phyloP scores from a whole-genome alignment of 2,329 filamentous ascomycete species.

The Amylocarpus encephaloides region DNA sequence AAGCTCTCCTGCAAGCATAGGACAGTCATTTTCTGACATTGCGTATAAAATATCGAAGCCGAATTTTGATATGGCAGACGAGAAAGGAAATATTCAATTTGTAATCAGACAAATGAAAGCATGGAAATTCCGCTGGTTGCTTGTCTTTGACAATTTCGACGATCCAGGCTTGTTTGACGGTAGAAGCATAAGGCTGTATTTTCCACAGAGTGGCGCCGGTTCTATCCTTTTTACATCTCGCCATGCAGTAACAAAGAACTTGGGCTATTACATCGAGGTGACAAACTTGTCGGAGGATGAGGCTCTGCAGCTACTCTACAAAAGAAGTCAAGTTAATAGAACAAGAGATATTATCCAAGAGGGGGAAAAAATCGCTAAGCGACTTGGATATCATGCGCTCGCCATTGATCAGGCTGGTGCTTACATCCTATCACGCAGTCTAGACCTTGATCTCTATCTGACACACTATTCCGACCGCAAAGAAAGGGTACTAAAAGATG shows the following conservation, averaged over 20 bases:
- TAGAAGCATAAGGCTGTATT: conserved; percentile 9
- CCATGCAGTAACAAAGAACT: conserved; percentile 1
- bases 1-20: conserved; percentile 4
- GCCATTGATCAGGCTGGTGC: conserved; percentile 28
- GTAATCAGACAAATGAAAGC: conserved; percentile 8
- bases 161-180: conserved; percentile 7
- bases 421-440: conserved; percentile 14
- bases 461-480: conserved; percentile 12
- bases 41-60: conserved; percentile 9
- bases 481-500: conserved; percentile 9
- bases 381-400: conserved; percentile 22
- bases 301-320: conserved; percentile 8
- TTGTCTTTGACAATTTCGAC: conserved; percentile 25
- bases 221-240: conserved; percentile 16
- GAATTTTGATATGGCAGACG: not conserved
- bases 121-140: conserved; percentile 15
- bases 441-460: conserved; percentile 11
- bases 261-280: conserved; percentile 10
- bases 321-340: not conserved
- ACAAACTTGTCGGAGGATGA: conserved; percentile 7
- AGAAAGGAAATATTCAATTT: conserved; percentile 3
- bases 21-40: conserved; percentile 14
- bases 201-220: conserved; percentile 3
- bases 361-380: conserved; percentile 6
- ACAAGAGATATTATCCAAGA: not conserved